Evolutionary conservation across 805 yeast species (phyloP), one percentile per base, ranked within the genome.

Genomic region (Pichia nakasei): DNA sequence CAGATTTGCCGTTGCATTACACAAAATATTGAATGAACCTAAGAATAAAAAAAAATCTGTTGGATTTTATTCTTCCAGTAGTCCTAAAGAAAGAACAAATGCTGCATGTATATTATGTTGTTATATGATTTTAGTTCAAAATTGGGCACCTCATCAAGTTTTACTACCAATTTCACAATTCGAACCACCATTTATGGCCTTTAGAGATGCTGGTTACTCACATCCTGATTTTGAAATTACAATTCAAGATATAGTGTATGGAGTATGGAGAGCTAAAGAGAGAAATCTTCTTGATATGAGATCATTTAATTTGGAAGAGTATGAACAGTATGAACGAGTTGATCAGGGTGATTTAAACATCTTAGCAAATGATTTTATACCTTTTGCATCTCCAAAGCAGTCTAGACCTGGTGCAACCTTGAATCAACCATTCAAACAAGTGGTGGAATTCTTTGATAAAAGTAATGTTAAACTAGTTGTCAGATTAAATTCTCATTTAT

Each of bases 81-180:
- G 85, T 27, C 77, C 95, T 1, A 79, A 82, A 49, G 82, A 82
- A 51, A 67, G 98, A 55, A 80, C 97, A 7, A 93, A 93, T 58
- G 94, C 97, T 17, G 97, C 97, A 4, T 88, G 97, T 63, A 69
- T 93, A 49, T 69, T 93, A 41, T 86, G 96, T 51, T 87, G 97
- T 57, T 93, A 93, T 64, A 88, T 93, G 97, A 75, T 93, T 1
- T 66, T 93, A 43, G 91, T 93, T 17, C 98, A 93, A 60, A 82
- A 87, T 13, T 93, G 98, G 98, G 87, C 97, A 1, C 98, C 98
- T 0, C 98, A 93, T 63, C 93, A 93, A 63, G 98, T 89, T 0
- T 66, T 93, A 50, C 97, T 95, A 48, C 98, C 98, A 1, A 76
- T 93, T 43, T 78, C 93, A 1, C 97, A 93, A 62, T 77, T 81